Evolutionary conservation across 2,329 filamentous ascomycete species (phyloP).

Genomic region (Fusarium sp.): DNA sequence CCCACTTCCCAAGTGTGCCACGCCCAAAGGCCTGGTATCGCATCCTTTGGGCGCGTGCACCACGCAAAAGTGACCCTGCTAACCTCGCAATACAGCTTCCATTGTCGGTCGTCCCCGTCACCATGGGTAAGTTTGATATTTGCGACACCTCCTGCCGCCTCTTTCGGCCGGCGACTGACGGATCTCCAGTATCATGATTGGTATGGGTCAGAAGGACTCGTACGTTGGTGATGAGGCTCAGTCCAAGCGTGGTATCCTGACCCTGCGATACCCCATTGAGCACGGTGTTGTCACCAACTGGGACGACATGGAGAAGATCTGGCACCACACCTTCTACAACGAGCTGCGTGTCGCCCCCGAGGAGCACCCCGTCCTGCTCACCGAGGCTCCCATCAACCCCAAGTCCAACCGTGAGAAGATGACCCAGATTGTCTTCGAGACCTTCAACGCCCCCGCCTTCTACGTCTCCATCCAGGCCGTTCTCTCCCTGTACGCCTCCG

Average conservation of each 20-base stretch:
- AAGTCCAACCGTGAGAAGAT: constrained; percentile 99
- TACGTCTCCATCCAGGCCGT: constrained; percentile 99
- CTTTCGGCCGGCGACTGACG: constrained; percentile 29
- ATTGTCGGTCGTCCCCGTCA: constrained; percentile 99
- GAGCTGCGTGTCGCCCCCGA: constrained; percentile 99
- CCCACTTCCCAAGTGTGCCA: constrained; percentile 48
- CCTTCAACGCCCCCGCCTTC: constrained; percentile 99
- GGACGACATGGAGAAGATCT: constrained; percentile 99
- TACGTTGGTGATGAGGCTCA: constrained; percentile 99
- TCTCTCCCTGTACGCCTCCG: constrained; percentile 98
- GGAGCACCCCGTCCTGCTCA: constrained; percentile 99
- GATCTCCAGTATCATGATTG: constrained; percentile 94
- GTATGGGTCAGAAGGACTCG: constrained; percentile 99
- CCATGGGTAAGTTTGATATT: constrained; percentile 84
- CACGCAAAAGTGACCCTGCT: constrained; percentile 46
- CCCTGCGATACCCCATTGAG: constrained; percentile 99
- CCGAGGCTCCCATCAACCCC: constrained; percentile 99
- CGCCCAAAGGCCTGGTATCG: constrained; percentile 36
- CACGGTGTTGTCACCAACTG: constrained; percentile 99
- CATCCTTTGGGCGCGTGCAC: constrained; percentile 20
- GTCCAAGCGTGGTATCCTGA: constrained; percentile 99
- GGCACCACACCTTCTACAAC: constrained; percentile 99
- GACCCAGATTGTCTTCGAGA: constrained; percentile 99
- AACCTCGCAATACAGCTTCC: constrained; percentile 75
- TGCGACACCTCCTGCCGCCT: constrained; percentile 20